Conservation (phyloP, 192 early-diverging fungal genomes). For the Gaertneriomyces sp. region DNA sequence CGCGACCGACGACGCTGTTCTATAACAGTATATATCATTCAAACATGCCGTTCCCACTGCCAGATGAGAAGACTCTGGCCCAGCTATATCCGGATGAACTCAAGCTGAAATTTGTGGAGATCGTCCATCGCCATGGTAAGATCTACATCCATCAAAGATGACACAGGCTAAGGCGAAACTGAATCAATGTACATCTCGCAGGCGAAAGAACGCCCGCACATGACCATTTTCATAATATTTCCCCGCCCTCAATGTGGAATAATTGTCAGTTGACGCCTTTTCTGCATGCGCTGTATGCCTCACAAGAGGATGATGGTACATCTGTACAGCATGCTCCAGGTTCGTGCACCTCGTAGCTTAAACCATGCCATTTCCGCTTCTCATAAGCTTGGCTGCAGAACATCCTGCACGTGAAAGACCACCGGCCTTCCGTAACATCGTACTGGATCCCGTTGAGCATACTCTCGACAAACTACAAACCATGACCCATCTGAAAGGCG, state of each 20-base stretch:
- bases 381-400: neutral
- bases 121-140: slow-evolving; percentile 47
- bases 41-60: slow-evolving; percentile 12
- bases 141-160: neutral
- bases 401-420: neutral
- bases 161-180: too few species aligned
- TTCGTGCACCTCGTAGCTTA: neutral
- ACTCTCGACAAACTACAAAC: neutral
- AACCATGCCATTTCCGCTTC: neutral
- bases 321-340: too few species aligned
- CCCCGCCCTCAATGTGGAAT: slow-evolving; percentile 23
- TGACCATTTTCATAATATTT: slow-evolving; percentile 6
- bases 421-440: slow-evolving; percentile 12
- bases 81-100: slow-evolving; percentile 40
- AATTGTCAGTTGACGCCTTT: slow-evolving; percentile 7
- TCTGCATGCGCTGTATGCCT: slow-evolving; percentile 25
- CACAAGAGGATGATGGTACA: neutral
- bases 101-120: slow-evolving; percentile 49
- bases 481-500: neutral
- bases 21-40: too few species aligned
- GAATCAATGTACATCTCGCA: neutral
- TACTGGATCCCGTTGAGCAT: slow-evolving; percentile 5
- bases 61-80: slow-evolving; percentile 11
- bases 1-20: too few species aligned
- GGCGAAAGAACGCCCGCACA: slow-evolving; percentile 40